phyloP scores from a whole-genome alignment of 1,284 basidiomycete species.

The Phellopilus nigrolimitatus region DNA sequence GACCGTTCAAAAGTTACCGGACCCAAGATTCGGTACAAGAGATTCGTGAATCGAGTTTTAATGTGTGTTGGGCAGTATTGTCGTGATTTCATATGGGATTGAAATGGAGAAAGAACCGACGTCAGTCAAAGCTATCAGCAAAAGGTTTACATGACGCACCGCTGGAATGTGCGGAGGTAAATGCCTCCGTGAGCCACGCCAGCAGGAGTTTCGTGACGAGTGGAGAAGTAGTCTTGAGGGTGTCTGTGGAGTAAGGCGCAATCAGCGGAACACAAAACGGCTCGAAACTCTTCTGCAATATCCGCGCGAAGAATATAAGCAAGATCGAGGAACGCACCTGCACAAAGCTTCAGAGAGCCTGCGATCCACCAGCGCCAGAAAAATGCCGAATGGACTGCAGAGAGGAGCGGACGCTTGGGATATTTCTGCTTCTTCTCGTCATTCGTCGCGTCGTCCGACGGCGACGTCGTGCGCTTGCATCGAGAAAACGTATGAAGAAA shows the following conservation, averaged over 20 bases:
- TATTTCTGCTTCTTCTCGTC: conserved; percentile 20
- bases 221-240: conserved; percentile 55
- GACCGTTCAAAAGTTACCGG: conserved; percentile 12
- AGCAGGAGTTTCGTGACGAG: conserved; percentile 61
- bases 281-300: neutral
- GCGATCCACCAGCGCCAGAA: conserved; percentile 49
- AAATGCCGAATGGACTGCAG: conserved; percentile 55
- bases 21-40: no score
- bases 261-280: neutral
- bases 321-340: conserved; percentile 35
- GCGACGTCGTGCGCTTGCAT: neutral
- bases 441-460: neutral
- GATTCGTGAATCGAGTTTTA: no score
- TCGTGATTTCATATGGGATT: no score
- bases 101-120: no score
- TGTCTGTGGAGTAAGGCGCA: conserved; percentile 35
- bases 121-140: neutral
- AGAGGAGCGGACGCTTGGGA: conserved; percentile 55
- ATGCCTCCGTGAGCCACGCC: conserved; percentile 55
- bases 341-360: conserved; percentile 49
- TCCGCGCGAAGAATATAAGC: neutral
- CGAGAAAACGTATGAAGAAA: no score
- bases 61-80: no score
- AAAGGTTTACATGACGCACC: neutral
- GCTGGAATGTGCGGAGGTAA: conserved; percentile 23